Evolutionary conservation across 1,139 yeast species (phyloP).

Genomic region (Zygotorulaspora mrakii): DNA sequence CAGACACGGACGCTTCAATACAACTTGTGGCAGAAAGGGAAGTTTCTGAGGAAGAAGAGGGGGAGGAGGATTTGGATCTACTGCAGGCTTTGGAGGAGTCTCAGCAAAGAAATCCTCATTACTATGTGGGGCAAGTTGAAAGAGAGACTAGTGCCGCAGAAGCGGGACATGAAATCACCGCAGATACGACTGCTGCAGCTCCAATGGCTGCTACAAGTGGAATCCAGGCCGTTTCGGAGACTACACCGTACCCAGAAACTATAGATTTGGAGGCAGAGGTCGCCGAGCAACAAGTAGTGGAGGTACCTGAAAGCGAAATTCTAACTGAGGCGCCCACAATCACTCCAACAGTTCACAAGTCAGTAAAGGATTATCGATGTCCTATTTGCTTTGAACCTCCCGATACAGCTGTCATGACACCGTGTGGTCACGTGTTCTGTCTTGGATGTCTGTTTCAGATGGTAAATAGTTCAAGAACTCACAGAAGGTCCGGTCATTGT

Average conservation of each 20-base stretch:
- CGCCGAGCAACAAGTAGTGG: conserved; percentile 34
- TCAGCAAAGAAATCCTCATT: background rate
- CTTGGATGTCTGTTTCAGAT: conserved; percentile 49
- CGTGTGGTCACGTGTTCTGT: conserved; percentile 56
- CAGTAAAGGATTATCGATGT: conserved; percentile 42
- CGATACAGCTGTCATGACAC: conserved; percentile 44
- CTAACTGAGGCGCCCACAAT: conserved; percentile 8
- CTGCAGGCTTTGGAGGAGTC: conserved; percentile 15
- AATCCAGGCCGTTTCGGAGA: background rate
- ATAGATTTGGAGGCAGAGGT: conserved; percentile 23
- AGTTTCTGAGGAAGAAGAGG: conserved; percentile 11
- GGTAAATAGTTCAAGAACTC: conserved; percentile 43
- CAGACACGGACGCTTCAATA: conserved; percentile 8
- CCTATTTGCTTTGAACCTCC: conserved; percentile 55
- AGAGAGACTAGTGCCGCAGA: too few species aligned
- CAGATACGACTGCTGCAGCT: too few species aligned
- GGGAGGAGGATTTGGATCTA: conserved; percentile 15
- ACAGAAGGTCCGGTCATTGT: conserved; percentile 42
- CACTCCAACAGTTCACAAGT: conserved; percentile 22
- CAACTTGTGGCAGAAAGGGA: conserved; percentile 11
- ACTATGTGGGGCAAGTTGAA: background rate
- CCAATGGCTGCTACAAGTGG: too few species aligned
- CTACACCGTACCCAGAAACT: conserved; percentile 10
- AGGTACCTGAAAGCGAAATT: conserved; percentile 23
- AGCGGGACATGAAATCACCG: too few species aligned